Evolutionary conservation across 208 protist species (phyloP).

Genomic region (Crithidia fasciculata): DNA sequence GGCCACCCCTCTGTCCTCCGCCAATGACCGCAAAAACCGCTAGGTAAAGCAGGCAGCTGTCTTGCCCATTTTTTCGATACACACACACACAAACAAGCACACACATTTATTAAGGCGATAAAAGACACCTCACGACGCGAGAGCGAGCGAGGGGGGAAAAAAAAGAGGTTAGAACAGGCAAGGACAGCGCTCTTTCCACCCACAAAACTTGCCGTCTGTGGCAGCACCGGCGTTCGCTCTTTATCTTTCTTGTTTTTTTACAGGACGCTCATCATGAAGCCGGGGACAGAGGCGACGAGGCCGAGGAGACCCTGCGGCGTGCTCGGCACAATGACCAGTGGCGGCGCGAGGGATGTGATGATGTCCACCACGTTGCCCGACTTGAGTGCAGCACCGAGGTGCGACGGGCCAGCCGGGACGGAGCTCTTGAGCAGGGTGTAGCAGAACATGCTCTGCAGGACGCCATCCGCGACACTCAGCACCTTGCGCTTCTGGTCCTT

Average conservation of each 20-base stretch:
- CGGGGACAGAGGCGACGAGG: constrained; percentile 65
- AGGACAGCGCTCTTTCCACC: neutral
- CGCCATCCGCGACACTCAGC: constrained; percentile 58
- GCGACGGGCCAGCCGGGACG: constrained; percentile 46
- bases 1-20: too few species aligned
- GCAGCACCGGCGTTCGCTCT: too few species aligned
- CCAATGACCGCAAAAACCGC: too few species aligned
- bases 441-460: constrained; percentile 74
- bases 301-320: constrained; percentile 79
- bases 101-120: too few species aligned
- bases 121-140: too few species aligned
- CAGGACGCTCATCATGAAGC: constrained; percentile 65
- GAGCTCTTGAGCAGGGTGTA: constrained; percentile 75
- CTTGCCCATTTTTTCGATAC: too few species aligned
- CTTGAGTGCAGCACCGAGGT: constrained; percentile 48
- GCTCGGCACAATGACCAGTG: constrained; percentile 41
- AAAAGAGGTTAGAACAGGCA: neutral
- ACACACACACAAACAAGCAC: too few species aligned
- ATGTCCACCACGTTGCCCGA: constrained; percentile 56
- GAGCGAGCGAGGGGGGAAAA: neutral
- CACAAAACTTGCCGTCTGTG: too few species aligned
- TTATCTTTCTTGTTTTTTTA: constrained; percentile 5
- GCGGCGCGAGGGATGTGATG: constrained; percentile 64
- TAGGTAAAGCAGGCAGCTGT: too few species aligned
- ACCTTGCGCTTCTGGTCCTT: constrained; percentile 69